Base-by-base conservation (phyloP, 805 yeast species). In the Lachancea sp. region DNA sequence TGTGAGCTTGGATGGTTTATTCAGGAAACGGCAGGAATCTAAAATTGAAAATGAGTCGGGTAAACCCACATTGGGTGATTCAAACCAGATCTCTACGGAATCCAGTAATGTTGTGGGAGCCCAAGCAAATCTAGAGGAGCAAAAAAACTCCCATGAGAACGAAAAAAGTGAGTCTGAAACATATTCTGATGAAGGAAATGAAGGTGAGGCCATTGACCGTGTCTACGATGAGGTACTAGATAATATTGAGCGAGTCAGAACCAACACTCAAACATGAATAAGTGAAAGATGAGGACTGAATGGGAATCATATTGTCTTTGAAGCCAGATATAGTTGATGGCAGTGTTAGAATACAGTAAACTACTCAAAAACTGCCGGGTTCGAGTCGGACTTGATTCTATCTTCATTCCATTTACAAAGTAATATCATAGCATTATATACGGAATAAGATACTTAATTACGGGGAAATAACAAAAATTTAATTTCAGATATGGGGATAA, bases 201-300 rank as follows among this genome's bases (percentile, higher is more conserved):
- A 54, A 20, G 53, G 52, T 12, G 56, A 58, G 18, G 59, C 58
- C 1, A 56, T 62, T 25, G 62, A 58, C 40, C 59, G 61, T 12
- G 69, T 69, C 2, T 68, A 66, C 43, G 72, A 68, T 47, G 56
- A 61, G 40, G 65, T 68, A n/a, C 45, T 68, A 23, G 71, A 68
- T 38, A 63, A 60, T 34, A 43, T 68, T 25, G 65, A 63, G 39
- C 52, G 57, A 25, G 60, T 58, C 2, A 60, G 68, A 49, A n/a
- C n/a, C n/a, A n/a, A n/a, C n/a, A n/a, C n/a, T n/a, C n/a, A n/a
- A n/a, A n/a, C n/a, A n/a, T n/a, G n/a, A n/a, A n/a, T n/a, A n/a
- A n/a, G n/a, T n/a, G n/a, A n/a, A n/a, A n/a, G n/a, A n/a, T n/a
- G n/a, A n/a, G n/a, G n/a, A n/a, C n/a, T n/a, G n/a, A n/a, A n/a